These are phyloP conservation scores for Picochlorum sp. DNA, from an alignment of 139 green algal genomes.

Conservation along the genomic window DNA sequence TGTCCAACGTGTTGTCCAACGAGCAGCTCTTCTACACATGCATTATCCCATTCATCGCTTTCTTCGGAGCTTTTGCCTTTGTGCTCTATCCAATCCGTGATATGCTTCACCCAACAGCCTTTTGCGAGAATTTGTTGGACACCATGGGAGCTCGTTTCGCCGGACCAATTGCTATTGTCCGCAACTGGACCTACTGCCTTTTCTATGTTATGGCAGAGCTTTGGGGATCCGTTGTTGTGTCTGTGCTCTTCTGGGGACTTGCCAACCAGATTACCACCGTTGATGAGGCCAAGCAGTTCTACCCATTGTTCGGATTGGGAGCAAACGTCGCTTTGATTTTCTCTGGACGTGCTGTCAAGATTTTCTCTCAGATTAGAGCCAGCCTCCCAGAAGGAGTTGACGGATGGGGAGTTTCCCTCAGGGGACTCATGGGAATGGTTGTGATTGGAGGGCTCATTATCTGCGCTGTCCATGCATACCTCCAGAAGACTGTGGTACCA, in stretches of 20 bases:
- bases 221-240: conserved; percentile 98
- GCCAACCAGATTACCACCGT: conserved; percentile 98
- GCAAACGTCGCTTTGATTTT: conserved; percentile 98
- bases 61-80: conserved; percentile 94
- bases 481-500: conserved; percentile 79
- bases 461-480: conserved; percentile 67
- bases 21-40: conserved; percentile 96
- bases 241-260: conserved; percentile 98
- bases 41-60: conserved; percentile 97
- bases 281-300: conserved; percentile 98
- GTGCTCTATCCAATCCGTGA: conserved; percentile 91
- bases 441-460: conserved; percentile 76
- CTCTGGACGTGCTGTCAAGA: conserved; percentile 91
- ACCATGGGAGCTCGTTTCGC: conserved; percentile 66
- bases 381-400: conserved; percentile 88
- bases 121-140: conserved; percentile 55
- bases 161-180: conserved; percentile 93
- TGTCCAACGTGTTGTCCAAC: conserved; percentile 81
- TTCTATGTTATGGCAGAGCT: conserved; percentile 99
- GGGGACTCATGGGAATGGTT: conserved; percentile 95
- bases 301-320: conserved; percentile 96
- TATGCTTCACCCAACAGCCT: conserved; percentile 75
- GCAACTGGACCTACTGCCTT: conserved; percentile 99
- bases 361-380: conserved; percentile 89
- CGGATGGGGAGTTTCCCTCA: conserved; percentile 92